Base-by-base conservation (phyloP, 83 land plant genomes). In the Isoetes engelmannii region DNA sequence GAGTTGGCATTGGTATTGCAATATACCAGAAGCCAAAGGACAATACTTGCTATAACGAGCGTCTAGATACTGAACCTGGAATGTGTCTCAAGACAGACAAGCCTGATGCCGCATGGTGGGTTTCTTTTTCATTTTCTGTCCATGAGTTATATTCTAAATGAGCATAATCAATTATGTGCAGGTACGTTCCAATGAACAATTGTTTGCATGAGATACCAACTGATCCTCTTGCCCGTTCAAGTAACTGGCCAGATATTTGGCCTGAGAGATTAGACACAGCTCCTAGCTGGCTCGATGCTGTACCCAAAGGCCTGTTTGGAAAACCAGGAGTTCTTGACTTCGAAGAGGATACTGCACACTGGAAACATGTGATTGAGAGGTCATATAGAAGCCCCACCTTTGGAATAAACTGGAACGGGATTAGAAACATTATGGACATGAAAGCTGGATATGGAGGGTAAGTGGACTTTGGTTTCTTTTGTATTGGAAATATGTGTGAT, bases 381-480 rank as follows among this genome's bases (percentile, higher is more conserved):
- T 73, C 75, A 5, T 88, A 88, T 67, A n/a, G 72, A 57, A 28
- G 37, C 37, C 55, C 59, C 4, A 67, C 62, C 20, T 74, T 85
- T 54, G 65, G 47, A 28, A 74, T 88, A 41, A 84, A 83, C 49
- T 88, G 89, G 89, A 73, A 86, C 17, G 71, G 49, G 7, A 76
- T 88, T 58, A 75, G 90, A 47, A 87, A 87, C 68, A 83, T 82
- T n/a, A 82, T 87, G 85, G 90, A 87, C 55, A 87, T 87, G 90
- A 87, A 84, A 82, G 88, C 90, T 62, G 77, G 79, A 47, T 87
- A 74, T 82, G 90, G 88, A 82, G 90, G 87, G 90, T 87, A 84
- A 73, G 70, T 9, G 37, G 37, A 28, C 37, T 28, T 0, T 28
- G 37, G 37, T 28, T 28, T 28, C 37, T 28, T 28, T 28, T 0